Conservation (phyloP, 345 rosid genomes). For the Eucalyptus sideroxylon region DNA sequence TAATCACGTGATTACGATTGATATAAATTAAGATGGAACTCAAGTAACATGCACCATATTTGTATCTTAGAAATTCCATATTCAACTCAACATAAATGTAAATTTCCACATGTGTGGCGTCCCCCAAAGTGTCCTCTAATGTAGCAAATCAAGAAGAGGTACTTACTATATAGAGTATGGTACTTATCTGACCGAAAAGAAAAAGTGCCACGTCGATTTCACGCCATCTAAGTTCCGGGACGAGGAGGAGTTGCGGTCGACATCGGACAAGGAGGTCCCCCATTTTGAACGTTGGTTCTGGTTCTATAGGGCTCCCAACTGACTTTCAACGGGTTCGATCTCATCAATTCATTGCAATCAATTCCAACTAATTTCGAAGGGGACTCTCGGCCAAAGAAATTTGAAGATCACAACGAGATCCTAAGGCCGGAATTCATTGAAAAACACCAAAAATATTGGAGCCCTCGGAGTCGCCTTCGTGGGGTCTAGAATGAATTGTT, state of each 20-base stretch:
- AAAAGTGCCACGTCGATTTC: neutral
- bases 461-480: neutral
- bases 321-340: neutral
- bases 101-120: neutral
- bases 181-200: neutral
- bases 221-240: neutral
- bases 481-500: neutral
- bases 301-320: neutral
- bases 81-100: neutral
- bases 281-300: neutral
- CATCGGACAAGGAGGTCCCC: neutral
- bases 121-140: neutral
- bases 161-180: neutral
- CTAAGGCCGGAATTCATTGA: neutral
- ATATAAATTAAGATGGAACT: too few relatives aligned
- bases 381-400: neutral
- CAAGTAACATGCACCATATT: too few relatives aligned
- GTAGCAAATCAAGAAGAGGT: neutral
- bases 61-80: neutral
- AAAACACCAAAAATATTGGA: neutral
- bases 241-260: neutral
- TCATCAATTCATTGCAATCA: neutral
- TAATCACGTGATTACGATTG: too few relatives aligned
- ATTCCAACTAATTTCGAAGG: neutral
- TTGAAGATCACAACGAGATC: neutral